Conservation (phyloP, 352 stramenopile genomes). For the Pythium diclinum region DNA sequence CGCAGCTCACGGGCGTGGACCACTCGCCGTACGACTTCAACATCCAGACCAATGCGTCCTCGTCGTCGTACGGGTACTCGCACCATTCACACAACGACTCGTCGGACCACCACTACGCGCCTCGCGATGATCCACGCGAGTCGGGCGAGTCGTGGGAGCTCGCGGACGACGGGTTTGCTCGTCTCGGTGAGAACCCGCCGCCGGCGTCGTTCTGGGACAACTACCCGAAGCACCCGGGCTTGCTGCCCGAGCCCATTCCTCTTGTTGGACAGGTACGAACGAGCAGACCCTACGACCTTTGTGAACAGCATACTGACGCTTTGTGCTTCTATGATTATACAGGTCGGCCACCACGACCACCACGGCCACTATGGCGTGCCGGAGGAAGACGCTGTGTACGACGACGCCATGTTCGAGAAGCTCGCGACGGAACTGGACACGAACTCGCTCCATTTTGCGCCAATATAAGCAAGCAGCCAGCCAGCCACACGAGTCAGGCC, state of each 20-base stretch:
- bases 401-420: conserved; percentile 44
- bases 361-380: conserved; percentile 22
- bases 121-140: conserved; percentile 25
- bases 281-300: background rate
- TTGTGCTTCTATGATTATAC: background rate
- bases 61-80: conserved; percentile 18
- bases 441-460: conserved; percentile 41
- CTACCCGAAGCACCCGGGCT: conserved; percentile 34
- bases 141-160: conserved; percentile 32
- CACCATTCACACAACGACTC: conserved; percentile 16
- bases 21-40: conserved; percentile 27
- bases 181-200: conserved; percentile 41
- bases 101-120: conserved; percentile 22
- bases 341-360: conserved; percentile 34
- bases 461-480: conserved; percentile 27
- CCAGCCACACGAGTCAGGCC: background rate
- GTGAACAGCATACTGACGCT: background rate
- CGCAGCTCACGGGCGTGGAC: conserved; percentile 25
- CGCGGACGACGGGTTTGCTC: conserved; percentile 25
- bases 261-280: conserved; percentile 13
- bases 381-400: conserved; percentile 37
- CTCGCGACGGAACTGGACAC: conserved; percentile 39
- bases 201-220: conserved; percentile 43
- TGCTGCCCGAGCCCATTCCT: conserved; percentile 33
- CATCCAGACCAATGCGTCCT: conserved; percentile 14